These are phyloP conservation scores for Fomitopsis serialis DNA, from an alignment of 768 basidiomycete genomes.

Conservation along the genomic window DNA sequence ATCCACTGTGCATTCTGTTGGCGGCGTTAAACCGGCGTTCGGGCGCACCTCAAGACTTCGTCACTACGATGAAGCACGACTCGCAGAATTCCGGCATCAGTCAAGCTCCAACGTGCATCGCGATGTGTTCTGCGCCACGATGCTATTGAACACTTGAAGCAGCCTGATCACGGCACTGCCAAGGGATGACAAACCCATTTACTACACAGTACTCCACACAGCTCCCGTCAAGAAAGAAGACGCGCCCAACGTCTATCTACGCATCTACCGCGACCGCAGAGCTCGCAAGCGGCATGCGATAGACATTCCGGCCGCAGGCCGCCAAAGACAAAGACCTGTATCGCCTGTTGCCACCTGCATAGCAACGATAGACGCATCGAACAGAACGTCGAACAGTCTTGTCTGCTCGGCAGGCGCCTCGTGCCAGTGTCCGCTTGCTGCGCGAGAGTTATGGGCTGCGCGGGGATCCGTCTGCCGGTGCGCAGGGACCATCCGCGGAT, in stretches of 20 bases:
- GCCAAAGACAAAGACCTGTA: conserved; percentile 44
- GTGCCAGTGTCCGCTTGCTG: conserved; percentile 2
- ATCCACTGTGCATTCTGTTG: too few relatives aligned
- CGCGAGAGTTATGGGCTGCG: conserved; percentile 12
- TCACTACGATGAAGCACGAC: too few relatives aligned
- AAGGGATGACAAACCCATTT: too few relatives aligned
- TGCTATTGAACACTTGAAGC: background rate
- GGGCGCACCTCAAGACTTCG: too few relatives aligned
- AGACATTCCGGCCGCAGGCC: conserved; percentile 38
- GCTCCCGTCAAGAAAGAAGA: background rate
- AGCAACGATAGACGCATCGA: conserved; percentile 37
- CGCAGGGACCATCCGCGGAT: conserved; percentile 68
- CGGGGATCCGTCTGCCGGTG: conserved; percentile 39
- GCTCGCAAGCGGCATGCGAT: conserved; percentile 42
- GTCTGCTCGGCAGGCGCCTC: background rate
- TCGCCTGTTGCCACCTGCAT: conserved; percentile 45
- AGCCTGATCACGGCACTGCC: too few relatives aligned
- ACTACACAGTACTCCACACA: too few relatives aligned
- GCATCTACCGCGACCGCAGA: too few relatives aligned
- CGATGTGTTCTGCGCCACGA: background rate
- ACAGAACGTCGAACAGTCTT: conserved; percentile 25
- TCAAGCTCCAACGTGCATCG: too few relatives aligned
- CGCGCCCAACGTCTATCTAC: background rate
- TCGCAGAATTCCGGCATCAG: too few relatives aligned
- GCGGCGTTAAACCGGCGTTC: too few relatives aligned